Evolutionary conservation across 1,139 yeast species (phyloP).

Genomic region (Suhomyces anneliseae): DNA sequence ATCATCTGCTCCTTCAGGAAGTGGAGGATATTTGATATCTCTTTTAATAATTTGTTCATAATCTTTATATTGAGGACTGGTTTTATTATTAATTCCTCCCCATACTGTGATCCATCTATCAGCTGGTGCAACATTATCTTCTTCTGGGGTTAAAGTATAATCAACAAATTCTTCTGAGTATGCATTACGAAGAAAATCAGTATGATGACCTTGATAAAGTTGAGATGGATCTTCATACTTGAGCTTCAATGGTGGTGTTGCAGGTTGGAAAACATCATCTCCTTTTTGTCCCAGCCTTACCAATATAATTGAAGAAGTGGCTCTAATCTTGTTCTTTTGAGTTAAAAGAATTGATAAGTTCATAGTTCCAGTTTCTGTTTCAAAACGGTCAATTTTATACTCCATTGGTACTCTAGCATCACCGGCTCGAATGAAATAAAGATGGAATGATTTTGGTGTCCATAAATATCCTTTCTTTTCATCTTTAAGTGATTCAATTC

Average conservation of each 20-base stretch:
- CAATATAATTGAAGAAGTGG: slow-evolving; percentile 29
- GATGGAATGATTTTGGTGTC: slow-evolving; percentile 41
- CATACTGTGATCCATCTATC: slow-evolving; percentile 47
- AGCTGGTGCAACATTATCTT: slow-evolving; percentile 28
- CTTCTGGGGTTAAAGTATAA: slow-evolving; percentile 36
- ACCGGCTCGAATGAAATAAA: slow-evolving; percentile 50
- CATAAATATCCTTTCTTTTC: slow-evolving; percentile 18
- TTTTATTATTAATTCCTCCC: slow-evolving; percentile 33
- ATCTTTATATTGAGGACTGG: slow-evolving; percentile 15
- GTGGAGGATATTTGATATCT: not conserved
- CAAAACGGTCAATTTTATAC: slow-evolving; percentile 56
- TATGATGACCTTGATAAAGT: slow-evolving; percentile 35
- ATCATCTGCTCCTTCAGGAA: not conserved
- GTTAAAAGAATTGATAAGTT: slow-evolving; percentile 28
- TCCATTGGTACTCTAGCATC: slow-evolving; percentile 47
- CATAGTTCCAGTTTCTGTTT: slow-evolving; percentile 27
- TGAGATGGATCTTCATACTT: slow-evolving; percentile 32
- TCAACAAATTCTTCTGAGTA: slow-evolving; percentile 40
- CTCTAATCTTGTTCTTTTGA: slow-evolving; percentile 31
- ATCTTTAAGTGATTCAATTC: slow-evolving; percentile 41
- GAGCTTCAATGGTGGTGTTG: slow-evolving; percentile 16
- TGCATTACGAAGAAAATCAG: slow-evolving; percentile 42
- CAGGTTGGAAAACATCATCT: slow-evolving; percentile 15
- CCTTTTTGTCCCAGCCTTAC: slow-evolving; percentile 11
- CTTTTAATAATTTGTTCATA: not conserved